These are phyloP conservation scores for Boehmeria nivea DNA, from an alignment of 306 rosid genomes.

Conservation along the genomic window DNA sequence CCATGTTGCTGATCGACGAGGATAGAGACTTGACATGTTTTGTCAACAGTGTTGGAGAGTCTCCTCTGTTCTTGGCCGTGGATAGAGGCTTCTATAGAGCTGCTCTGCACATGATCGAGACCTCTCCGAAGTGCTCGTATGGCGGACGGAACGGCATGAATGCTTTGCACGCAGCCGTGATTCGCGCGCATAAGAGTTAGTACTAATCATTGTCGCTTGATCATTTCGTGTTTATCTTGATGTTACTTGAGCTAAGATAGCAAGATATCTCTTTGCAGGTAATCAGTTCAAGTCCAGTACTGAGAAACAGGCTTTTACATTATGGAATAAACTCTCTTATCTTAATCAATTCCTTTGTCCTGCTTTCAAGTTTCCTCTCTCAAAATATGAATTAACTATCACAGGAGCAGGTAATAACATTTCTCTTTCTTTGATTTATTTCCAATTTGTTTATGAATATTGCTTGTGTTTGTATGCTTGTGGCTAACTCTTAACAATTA, in stretches of 20 bases:
- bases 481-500: neutral
- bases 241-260: too few relatives aligned
- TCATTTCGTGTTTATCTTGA: too few relatives aligned
- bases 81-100: slow-evolving; percentile 8
- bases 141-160: slow-evolving; percentile 13
- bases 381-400: neutral
- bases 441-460: neutral
- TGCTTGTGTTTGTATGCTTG: too few relatives aligned
- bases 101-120: slow-evolving; percentile 9
- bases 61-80: slow-evolving; percentile 14
- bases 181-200: slow-evolving; percentile 10
- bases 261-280: too few relatives aligned
- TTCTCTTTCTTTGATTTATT: neutral
- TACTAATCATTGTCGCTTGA: too few relatives aligned
- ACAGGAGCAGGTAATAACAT: neutral
- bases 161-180: slow-evolving; percentile 12
- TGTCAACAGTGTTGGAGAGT: slow-evolving; percentile 6
- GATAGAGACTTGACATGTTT: slow-evolving; percentile 12
- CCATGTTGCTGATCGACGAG: slow-evolving; percentile 8
- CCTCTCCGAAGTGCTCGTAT: slow-evolving; percentile 7
- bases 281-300: slow-evolving; percentile 8
- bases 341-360: neutral
- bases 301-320: neutral
- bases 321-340: neutral
- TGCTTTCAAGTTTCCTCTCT: neutral